Evolutionary conservation across 2,329 filamentous ascomycete species (phyloP).

Genomic region (Coniochaeta sp.): DNA sequence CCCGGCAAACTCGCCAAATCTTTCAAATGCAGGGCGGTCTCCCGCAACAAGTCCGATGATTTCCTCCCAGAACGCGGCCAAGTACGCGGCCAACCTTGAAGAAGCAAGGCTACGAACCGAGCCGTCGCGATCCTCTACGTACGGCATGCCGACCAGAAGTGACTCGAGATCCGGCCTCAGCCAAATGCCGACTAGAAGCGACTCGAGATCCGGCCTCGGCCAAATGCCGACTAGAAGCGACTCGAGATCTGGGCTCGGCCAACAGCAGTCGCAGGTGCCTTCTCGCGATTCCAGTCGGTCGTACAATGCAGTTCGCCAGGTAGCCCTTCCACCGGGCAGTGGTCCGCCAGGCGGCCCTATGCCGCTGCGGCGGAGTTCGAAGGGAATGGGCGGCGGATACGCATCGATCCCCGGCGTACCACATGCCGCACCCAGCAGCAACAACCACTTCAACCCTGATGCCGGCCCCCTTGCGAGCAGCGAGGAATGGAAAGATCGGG

Average conservation of each 20-base stretch:
- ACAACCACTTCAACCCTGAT: conserved; percentile 27
- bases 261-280: conserved; percentile 54
- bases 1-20: not conserved
- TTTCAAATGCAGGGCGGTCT: conserved; percentile 11
- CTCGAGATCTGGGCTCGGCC: conserved; percentile 52
- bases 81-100: not conserved
- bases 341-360: conserved; percentile 49
- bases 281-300: conserved; percentile 61
- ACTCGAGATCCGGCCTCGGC: too few relatives aligned
- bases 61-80: not conserved
- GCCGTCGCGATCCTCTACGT: conserved; percentile 48
- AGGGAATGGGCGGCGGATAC: conserved; percentile 56
- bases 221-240: conserved; percentile 55
- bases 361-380: conserved; percentile 71
- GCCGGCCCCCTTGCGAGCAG: conserved; percentile 48
- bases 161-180: too few relatives aligned
- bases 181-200: too few relatives aligned
- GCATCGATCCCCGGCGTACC: conserved; percentile 34
- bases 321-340: conserved; percentile 40
- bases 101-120: conserved; percentile 40
- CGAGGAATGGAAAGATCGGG: conserved; percentile 93
- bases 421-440: conserved; percentile 26
- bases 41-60: not conserved
- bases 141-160: too few relatives aligned
- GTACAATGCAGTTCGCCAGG: conserved; percentile 52